Conservation (phyloP, 768 basidiomycete genomes). For the Sporobolomyces pararoseus region DNA sequence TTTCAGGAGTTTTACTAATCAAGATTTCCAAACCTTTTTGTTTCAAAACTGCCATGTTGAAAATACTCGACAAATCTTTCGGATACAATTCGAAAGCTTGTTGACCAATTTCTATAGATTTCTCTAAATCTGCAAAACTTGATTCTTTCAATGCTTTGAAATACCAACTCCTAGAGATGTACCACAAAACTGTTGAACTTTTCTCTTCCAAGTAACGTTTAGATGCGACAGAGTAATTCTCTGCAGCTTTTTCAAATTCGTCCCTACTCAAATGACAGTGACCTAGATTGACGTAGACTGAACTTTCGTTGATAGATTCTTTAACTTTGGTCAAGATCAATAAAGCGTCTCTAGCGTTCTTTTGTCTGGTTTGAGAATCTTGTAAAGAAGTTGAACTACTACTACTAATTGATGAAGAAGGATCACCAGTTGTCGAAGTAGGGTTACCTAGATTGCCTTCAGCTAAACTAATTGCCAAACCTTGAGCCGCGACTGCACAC, state of each 20-base stretch:
- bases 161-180: conserved; percentile 88
- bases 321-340: conserved; percentile 85
- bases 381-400: conserved; percentile 51
- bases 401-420: neutral
- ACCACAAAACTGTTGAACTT: conserved; percentile 71
- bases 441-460: conserved; percentile 75
- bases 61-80: conserved; percentile 80
- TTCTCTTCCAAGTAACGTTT: conserved; percentile 69
- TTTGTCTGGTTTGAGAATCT: conserved; percentile 61
- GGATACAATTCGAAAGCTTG: conserved; percentile 72
- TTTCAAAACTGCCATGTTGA: conserved; percentile 97
- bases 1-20: conserved; percentile 65
- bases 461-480: conserved; percentile 86
- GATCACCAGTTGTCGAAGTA: neutral
- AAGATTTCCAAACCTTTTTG: conserved; percentile 93
- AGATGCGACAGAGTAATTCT: conserved; percentile 90
- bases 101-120: conserved; percentile 78
- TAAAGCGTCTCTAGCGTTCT: conserved; percentile 79
- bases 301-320: conserved; percentile 74
- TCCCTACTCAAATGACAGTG: conserved; percentile 90
- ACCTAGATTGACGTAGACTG: conserved; percentile 92
- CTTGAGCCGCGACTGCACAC: conserved; percentile 91
- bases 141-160: conserved; percentile 88
- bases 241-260: conserved; percentile 92
- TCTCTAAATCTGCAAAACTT: conserved; percentile 72